Conservation (phyloP, 306 rosid genomes). For the Citrullus mucosospermus region DNA sequence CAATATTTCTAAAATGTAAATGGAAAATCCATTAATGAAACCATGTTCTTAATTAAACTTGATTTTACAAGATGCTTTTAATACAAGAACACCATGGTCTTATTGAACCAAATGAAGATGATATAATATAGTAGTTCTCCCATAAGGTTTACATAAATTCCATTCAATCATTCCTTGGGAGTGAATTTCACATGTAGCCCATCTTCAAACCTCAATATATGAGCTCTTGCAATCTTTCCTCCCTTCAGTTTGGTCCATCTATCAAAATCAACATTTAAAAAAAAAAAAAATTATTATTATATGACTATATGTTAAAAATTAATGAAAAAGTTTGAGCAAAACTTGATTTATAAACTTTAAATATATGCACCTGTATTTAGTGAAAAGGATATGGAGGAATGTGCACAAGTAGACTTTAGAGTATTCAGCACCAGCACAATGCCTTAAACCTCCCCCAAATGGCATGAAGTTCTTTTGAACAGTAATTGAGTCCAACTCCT, state of each 20-base stretch:
- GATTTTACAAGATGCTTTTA: neutral
- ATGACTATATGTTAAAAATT: neutral
- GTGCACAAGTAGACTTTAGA: slow-evolving; percentile 10
- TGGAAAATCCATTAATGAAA: neutral
- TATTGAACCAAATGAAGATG: neutral
- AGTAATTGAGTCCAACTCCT: slow-evolving; percentile 8
- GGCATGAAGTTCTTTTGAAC: slow-evolving; percentile 15
- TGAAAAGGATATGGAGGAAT: slow-evolving; percentile 7
- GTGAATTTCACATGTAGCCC: slow-evolving; percentile 7
- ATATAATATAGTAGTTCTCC: neutral
- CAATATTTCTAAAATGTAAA: neutral
- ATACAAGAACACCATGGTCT: neutral
- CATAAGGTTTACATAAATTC: neutral
- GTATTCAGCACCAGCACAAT: slow-evolving; percentile 17
- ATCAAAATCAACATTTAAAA: neutral
- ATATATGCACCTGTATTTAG: slow-evolving; percentile 6
- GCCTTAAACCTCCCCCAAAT: slow-evolving; percentile 18
- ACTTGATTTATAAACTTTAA: neutral
- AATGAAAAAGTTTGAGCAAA: neutral
- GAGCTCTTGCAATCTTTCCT: slow-evolving; percentile 9
- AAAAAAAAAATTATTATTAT: neutral
- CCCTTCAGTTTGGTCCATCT: slow-evolving; percentile 8
- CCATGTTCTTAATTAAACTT: neutral
- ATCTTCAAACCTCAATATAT: slow-evolving; percentile 6
- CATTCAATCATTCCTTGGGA: slow-evolving; percentile 3